Conservation (phyloP, 2,329 filamentous ascomycete genomes). For the Talaromyces sp. region DNA sequence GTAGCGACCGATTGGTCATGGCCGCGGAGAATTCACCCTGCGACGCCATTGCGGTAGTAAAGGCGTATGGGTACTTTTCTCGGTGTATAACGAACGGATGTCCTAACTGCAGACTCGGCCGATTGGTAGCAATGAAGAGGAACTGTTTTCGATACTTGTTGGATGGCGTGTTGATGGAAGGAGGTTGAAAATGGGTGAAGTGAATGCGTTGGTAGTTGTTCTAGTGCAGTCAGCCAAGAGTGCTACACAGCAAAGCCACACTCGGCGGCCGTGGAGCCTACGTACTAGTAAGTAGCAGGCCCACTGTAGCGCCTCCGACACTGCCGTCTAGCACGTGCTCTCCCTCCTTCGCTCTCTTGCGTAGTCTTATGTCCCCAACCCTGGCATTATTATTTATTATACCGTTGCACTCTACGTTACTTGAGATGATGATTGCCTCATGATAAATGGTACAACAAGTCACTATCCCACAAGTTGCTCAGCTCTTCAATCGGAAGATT, state of each 20-base stretch:
- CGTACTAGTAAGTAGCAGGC: too few species aligned
- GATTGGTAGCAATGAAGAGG: neutral
- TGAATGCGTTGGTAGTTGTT: neutral
- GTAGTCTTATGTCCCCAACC: neutral
- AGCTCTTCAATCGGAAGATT: neutral
- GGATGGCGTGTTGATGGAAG: conserved; percentile 3
- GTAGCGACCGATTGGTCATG: conserved; percentile 78
- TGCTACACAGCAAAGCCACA: conserved; percentile 13
- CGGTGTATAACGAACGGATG: neutral
- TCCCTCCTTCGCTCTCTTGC: neutral
- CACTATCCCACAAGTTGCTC: too few species aligned
- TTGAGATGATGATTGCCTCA: too few species aligned
- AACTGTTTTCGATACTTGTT: neutral
- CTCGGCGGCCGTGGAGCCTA: conserved; percentile 5
- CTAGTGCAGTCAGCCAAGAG: neutral
- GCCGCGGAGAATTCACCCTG: conserved; percentile 44
- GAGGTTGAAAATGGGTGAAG: conserved; percentile 1
- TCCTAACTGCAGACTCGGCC: neutral
- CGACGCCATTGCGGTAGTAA: conserved; percentile 30
- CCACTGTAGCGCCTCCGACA: neutral
- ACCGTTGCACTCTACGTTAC: too few species aligned
- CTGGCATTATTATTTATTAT: too few species aligned
- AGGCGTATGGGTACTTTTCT: neutral
- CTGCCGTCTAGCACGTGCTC: neutral
- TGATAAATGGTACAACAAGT: too few species aligned